A percentile compares a stretch with the other conserved stretches of the same genome.
phyloP scores from a whole-genome alignment of 2,329 filamentous ascomycete species.

The Davidsoniella neocaledoniae region DNA sequence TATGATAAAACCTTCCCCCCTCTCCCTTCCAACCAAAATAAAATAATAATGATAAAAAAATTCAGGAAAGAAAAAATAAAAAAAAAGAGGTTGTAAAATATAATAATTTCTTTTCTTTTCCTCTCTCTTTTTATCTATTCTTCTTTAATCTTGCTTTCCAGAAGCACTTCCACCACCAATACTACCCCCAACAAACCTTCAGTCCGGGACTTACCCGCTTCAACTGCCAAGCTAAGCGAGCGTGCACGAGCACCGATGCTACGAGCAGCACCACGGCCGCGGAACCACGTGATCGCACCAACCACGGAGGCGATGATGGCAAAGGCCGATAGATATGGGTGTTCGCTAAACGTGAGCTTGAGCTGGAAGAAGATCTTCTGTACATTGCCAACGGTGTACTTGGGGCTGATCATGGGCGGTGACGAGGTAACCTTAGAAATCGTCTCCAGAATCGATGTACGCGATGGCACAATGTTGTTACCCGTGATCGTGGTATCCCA shows the following conservation, averaged over 20 bases:
- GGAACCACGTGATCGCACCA: constrained; percentile 26
- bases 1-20: background rate
- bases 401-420: constrained; percentile 55
- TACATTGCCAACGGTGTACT: constrained; percentile 58
- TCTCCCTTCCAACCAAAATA: no score
- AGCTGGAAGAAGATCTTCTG: constrained; percentile 57
- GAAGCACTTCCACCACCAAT: background rate
- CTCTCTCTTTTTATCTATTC: background rate
- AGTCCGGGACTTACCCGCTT: constrained; percentile 9
- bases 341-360: constrained; percentile 38
- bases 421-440: constrained; percentile 52
- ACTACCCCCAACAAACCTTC: constrained; percentile 4
- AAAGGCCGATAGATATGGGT: constrained; percentile 40
- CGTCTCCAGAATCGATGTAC: constrained; percentile 82
- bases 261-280: constrained; percentile 27
- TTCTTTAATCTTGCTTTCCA: constrained; percentile 11
- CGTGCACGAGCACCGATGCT: constrained; percentile 6
- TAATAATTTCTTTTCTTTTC: background rate
- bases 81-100: background rate
- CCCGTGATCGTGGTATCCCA: constrained; percentile 88
- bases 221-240: constrained; percentile 9
- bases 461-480: constrained; percentile 74
- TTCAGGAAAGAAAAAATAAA: background rate
- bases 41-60: no score
- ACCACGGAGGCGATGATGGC: constrained; percentile 24